Evolutionary conservation across 352 stramenopile genomes (phyloP), one percentile per base, ranked within the genome.

Genomic region (Plasmopara halstedii): DNA sequence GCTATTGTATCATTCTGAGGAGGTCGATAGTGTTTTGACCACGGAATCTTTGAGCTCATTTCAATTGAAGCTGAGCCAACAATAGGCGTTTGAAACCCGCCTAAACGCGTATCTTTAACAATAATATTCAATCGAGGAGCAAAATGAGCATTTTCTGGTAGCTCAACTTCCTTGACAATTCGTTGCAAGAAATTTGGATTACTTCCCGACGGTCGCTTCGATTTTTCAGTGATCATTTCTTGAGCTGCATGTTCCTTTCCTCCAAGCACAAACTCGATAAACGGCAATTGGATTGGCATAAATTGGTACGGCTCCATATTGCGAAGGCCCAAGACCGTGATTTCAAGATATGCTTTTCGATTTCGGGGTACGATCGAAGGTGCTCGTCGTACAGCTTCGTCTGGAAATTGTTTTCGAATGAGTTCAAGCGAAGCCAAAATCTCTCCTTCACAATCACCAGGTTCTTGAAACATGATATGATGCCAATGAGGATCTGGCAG

Each of bases 171-270:
- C 42, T 95, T 92, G 25, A 95, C 67, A 36, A 97, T 94, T 26
- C 81, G 83, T 47, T 95, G 76, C 13, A 95, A 51, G 50, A 90
- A 96, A 53, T 97, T 97, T 7, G 88, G 85, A 41, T 97, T 89
- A 17, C 51, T 73, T 18, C 74, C 80, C 0, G 70, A 78, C 21
- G 85, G 85, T 20, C 78, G 69, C 46, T 91, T 91, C 2, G 82
- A 95, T 34, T 73, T 81, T 32, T 95, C 85, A 6, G 83, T 91
- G 37, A 90, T 82, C 74, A 93, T 90, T 46, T 94, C 84, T 25
- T 90, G 68, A 6, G 64, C 64, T 0, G 76, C 72, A 15, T 90
- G 73, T 9, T 87, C 67, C 39, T 91, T 88, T 17, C 83, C 80
- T 44, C 83, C 85, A 2, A 95, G 62, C 27, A 95, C 73, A 34